phyloP scores from a whole-genome alignment of 495 filamentous ascomycete genomes.

The Xylaria scruposa region DNA sequence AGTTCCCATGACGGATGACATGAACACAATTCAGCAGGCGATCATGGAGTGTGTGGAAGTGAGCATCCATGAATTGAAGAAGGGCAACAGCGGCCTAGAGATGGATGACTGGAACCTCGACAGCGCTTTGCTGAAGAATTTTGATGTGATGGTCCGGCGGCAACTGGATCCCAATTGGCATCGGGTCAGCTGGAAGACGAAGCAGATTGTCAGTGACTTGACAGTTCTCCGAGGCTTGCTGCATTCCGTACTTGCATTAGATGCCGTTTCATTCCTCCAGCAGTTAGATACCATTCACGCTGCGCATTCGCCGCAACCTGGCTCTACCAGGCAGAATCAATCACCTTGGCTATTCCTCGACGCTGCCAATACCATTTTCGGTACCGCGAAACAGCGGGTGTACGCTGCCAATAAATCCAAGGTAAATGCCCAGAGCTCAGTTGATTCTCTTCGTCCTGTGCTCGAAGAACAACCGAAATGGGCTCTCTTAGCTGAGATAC shows the following conservation, averaged over 20 bases:
- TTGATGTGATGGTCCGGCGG: slow-evolving; percentile 85
- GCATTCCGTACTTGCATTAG: slow-evolving; percentile 82
- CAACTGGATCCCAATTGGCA: slow-evolving; percentile 98
- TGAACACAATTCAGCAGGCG: slow-evolving; percentile 91
- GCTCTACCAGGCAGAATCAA: slow-evolving; percentile 84
- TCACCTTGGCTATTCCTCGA: slow-evolving; percentile 97
- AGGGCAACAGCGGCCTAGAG: slow-evolving; percentile 85
- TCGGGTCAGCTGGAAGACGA: slow-evolving; percentile 91
- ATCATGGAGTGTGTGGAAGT: slow-evolving; percentile 96
- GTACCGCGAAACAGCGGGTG: slow-evolving; percentile 87
- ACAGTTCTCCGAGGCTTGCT: slow-evolving; percentile 86
- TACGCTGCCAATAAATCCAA: slow-evolving; percentile 67
- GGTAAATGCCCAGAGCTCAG: slow-evolving; percentile 46
- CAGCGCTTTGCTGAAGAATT: slow-evolving; percentile 89
- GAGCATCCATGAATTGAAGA: slow-evolving; percentile 89
- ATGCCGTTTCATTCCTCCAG: slow-evolving; percentile 89
- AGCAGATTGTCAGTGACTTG: slow-evolving; percentile 89
- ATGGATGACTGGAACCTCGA: slow-evolving; percentile 98
- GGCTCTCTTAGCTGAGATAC: slow-evolving; percentile 80
- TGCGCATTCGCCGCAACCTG: slow-evolving; percentile 85
- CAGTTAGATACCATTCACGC: slow-evolving; percentile 94
- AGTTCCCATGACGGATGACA: slow-evolving; percentile 93
- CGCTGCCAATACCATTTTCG: slow-evolving; percentile 92
- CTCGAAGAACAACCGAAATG: slow-evolving; percentile 96
- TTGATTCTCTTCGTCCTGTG: slow-evolving; percentile 81